phyloP scores from a whole-genome alignment of 768 basidiomycete genomes.

The Boletus speciosus region DNA sequence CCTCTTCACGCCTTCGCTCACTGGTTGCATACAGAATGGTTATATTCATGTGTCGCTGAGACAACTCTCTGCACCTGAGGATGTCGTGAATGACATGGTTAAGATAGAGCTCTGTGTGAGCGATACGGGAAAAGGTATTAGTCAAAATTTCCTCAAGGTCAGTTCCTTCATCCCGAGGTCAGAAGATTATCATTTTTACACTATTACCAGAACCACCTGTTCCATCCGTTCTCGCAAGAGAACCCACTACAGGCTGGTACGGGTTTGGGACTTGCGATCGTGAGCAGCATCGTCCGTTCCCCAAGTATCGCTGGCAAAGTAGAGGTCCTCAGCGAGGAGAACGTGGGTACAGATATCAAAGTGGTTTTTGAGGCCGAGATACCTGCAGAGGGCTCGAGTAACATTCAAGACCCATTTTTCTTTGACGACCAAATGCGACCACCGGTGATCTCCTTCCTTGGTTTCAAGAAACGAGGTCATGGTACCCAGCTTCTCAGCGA shows the following conservation, averaged over 20 bases:
- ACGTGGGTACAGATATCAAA: conserved; percentile 87
- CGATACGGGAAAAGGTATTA: conserved; percentile 95
- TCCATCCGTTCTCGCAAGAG: conserved; percentile 97
- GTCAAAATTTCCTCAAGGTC: conserved; percentile 87
- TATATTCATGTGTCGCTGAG: conserved; percentile 84
- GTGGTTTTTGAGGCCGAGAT: conserved; percentile 76
- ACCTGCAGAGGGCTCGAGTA: conserved; percentile 37
- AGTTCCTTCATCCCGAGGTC: conserved; percentile 2
- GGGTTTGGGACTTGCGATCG: conserved; percentile 91
- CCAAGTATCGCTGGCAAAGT: conserved; percentile 87
- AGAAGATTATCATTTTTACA: not conserved
- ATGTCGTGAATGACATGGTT: conserved; percentile 54
- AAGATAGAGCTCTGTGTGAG: conserved; percentile 81
- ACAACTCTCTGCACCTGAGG: conserved; percentile 57
- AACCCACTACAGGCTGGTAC: conserved; percentile 92
- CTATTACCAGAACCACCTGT: conserved; percentile 72
- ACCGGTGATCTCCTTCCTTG: conserved; percentile 63
- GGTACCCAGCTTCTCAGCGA: conserved; percentile 67
- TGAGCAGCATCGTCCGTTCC: conserved; percentile 86
- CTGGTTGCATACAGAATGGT: conserved; percentile 54
- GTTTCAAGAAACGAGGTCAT: conserved; percentile 62
- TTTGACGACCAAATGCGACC: conserved; percentile 38
- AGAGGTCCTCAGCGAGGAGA: conserved; percentile 91
- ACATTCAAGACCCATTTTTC: conserved; percentile 46
- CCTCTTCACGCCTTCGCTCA: conserved; percentile 1